These are phyloP conservation scores for Exophiala lecanii-corni DNA, from an alignment of 2,329 filamentous ascomycete genomes.

Conservation along the genomic window DNA sequence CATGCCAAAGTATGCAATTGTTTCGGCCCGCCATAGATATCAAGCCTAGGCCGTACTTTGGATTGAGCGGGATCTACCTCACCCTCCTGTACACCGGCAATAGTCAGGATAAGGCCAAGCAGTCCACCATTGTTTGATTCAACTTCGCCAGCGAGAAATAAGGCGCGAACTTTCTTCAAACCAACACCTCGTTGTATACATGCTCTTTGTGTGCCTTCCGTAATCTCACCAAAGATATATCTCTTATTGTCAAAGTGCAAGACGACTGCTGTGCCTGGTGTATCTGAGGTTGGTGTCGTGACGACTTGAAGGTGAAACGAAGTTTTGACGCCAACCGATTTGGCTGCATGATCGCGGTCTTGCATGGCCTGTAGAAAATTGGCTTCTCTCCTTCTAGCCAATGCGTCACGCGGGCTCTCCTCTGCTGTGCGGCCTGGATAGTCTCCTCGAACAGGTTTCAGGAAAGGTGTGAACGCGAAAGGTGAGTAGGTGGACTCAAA, in stretches of 20 bases:
- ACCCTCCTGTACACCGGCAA: conserved; percentile 60
- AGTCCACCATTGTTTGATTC: conserved; percentile 81
- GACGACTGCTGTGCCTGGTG: conserved; percentile 69
- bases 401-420: no score
- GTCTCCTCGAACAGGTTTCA: no score
- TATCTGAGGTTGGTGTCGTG: conserved; percentile 82
- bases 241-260: conserved; percentile 76
- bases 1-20: conserved; percentile 77
- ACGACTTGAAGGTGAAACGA: conserved; percentile 68
- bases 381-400: no score
- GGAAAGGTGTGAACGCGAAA: no score
- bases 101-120: conserved; percentile 75
- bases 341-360: conserved; percentile 4
- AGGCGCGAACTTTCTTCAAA: conserved; percentile 63
- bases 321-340: conserved; percentile 33
- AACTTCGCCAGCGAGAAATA: conserved; percentile 77
- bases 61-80: conserved; percentile 30
- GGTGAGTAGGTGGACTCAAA: no score
- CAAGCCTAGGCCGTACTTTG: conserved; percentile 15
- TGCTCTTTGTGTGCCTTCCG: conserved; percentile 80
- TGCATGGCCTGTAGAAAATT: conserved; percentile 6
- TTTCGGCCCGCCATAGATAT: conserved; percentile 68
- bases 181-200: conserved; percentile 63
- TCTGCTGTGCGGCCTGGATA: no score
- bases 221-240: conserved; percentile 78